These are phyloP conservation scores for Cutaneotrichosporon sp. DNA, from an alignment of 1,284 basidiomycete species.

Conservation along the genomic window DNA sequence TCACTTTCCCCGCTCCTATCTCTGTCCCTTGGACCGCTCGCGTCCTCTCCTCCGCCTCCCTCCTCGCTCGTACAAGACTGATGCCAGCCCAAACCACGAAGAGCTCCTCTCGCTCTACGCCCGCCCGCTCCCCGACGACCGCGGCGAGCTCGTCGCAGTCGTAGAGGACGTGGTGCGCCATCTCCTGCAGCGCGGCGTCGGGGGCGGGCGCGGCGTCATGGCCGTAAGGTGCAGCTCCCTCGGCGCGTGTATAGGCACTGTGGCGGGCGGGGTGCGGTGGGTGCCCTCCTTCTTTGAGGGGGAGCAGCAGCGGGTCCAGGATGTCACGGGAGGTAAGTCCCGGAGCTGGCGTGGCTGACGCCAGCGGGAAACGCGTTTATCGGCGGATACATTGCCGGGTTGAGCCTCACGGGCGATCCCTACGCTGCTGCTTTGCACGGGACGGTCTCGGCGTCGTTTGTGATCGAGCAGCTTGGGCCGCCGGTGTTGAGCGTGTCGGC, in stretches of 20 bases:
- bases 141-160: constrained; percentile 15
- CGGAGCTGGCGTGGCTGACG: constrained; percentile 27
- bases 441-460: constrained; percentile 46
- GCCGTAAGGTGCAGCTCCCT: constrained; percentile 44
- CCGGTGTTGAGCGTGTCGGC: constrained; percentile 16
- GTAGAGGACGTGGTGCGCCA: constrained; percentile 34
- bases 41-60: too few relatives aligned
- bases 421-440: constrained; percentile 44
- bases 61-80: neutral
- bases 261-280: constrained; percentile 33
- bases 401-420: constrained; percentile 35
- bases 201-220: constrained; percentile 30
- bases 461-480: constrained; percentile 46
- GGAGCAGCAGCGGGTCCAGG: constrained; percentile 30
- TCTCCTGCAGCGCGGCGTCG: constrained; percentile 37
- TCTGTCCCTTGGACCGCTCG: too few relatives aligned
- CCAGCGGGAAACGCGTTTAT: constrained; percentile 50
- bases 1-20: too few relatives aligned
- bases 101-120: constrained; percentile 43
- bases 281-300: constrained; percentile 40
- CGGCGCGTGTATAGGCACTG: constrained; percentile 45
- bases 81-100: constrained; percentile 41
- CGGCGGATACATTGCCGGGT: constrained; percentile 47
- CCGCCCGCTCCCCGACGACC: constrained; percentile 18
- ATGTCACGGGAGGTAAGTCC: constrained; percentile 23